A percentile compares a stretch with the other conserved stretches of the same genome.
These are phyloP conservation scores for Trichosporon faecale DNA, from an alignment of 1,284 basidiomycete genomes.

Conservation along the genomic window DNA sequence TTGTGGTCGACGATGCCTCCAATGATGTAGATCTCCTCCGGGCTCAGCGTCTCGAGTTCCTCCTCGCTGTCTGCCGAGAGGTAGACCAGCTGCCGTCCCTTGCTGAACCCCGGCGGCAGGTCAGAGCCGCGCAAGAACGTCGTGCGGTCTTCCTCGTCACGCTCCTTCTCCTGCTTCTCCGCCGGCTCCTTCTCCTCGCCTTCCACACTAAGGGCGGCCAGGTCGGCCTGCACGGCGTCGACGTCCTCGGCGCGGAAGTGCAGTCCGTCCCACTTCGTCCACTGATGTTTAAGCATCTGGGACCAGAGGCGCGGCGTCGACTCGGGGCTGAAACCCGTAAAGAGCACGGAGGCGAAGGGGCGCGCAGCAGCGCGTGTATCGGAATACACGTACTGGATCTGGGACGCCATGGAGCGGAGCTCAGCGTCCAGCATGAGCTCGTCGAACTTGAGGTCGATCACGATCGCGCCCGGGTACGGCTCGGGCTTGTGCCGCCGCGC, in stretches of 20 bases:
- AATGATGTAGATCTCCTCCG: constrained; percentile 88
- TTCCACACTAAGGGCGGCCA: constrained; percentile 23
- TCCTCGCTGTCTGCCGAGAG: constrained; percentile 91
- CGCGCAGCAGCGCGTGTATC: constrained; percentile 69
- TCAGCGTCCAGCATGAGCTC: constrained; percentile 95
- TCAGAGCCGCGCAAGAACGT: constrained; percentile 23
- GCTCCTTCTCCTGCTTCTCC: constrained; percentile 9
- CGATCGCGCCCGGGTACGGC: constrained; percentile 64
- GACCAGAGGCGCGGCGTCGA: constrained; percentile 43
- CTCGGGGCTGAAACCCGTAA: constrained; percentile 62
- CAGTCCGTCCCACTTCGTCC: constrained; percentile 68
- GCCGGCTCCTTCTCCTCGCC: neutral
- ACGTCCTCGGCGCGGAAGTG: constrained; percentile 68
- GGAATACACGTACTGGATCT: constrained; percentile 84
- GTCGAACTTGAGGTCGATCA: constrained; percentile 92
- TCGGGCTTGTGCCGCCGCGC: constrained; percentile 26
- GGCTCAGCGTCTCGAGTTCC: constrained; percentile 72
- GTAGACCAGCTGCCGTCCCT: constrained; percentile 68
- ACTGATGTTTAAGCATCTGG: constrained; percentile 53
- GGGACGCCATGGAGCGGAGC: constrained; percentile 77
- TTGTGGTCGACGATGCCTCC: constrained; percentile 97
- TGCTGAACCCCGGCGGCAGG: constrained; percentile 29
- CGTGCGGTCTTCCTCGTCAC: constrained; percentile 24
- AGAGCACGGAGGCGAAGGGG: constrained; percentile 70
- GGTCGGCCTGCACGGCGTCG: constrained; percentile 15